phyloP scores from a whole-genome alignment of 2,329 filamentous ascomycete genomes.

The Botrytis elliptica region DNA sequence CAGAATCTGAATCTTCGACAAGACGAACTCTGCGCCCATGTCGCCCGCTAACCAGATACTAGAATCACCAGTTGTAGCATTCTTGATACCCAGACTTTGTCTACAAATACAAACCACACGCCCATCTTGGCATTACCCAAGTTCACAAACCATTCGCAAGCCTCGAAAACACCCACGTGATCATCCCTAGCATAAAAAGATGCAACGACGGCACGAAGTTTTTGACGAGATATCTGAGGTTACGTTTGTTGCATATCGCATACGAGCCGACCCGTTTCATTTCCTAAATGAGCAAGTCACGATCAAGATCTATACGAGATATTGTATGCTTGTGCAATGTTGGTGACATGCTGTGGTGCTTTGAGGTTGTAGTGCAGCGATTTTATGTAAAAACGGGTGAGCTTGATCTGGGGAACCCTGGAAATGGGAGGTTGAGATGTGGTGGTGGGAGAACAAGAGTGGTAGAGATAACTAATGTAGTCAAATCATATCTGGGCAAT shows the following conservation, averaged over 20 bases:
- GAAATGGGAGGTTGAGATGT: background rate
- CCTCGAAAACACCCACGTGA: background rate
- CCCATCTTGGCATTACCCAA: background rate
- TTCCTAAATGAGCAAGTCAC: background rate
- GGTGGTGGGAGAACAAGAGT: background rate
- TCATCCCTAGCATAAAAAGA: background rate
- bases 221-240: background rate
- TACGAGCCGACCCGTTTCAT: conserved; percentile 12
- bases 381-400: background rate
- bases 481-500: background rate
- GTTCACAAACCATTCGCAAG: background rate
- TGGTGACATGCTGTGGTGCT: conserved; percentile 3
- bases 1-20: background rate
- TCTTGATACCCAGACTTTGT: background rate
- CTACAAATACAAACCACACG: background rate
- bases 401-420: background rate
- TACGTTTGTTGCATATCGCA: conserved; percentile 11
- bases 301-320: background rate
- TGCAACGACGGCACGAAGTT: background rate
- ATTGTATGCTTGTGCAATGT: background rate
- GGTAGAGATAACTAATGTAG: too few relatives aligned
- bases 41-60: background rate
- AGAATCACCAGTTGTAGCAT: background rate
- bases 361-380: conserved; percentile 3
- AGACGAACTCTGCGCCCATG: background rate